Evolutionary conservation across 2,329 filamentous ascomycete genomes (phyloP), one percentile per base, ranked within the genome.

Genomic region (Pseudohalonectria lignicola): DNA sequence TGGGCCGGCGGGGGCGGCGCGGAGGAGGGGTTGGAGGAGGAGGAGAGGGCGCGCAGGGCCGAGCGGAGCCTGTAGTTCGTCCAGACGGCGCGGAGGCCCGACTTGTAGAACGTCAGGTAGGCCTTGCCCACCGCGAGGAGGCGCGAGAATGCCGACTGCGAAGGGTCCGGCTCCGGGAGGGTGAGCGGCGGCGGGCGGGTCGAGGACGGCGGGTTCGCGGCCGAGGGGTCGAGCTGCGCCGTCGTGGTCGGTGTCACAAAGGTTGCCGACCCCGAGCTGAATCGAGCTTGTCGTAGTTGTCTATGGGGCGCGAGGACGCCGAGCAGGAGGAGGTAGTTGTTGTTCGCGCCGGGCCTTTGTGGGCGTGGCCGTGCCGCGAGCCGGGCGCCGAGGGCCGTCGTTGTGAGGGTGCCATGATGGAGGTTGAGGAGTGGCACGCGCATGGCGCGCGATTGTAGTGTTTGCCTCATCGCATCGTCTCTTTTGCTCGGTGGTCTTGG

Each of bases 81-180:
- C 55, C 76, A 78, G 37, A 94, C 78, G 49, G 82, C 77, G 53
- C 79, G 78, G 23, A 94, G 61, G 15, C 88, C 90, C 1, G 76
- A 71, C 61, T 92, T 94, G 76, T 95, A 96, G 71, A 96, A 96
- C 26, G 60, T 60, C 9, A 82, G 57, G 59, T 94, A 94, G 37
- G 82, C 76, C 55, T 82, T 82, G 44, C 86, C 90, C 20, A 79
- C 62, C 31, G 61, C 55, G 51, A 74, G 73, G 44, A 75, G 64
- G 61, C 83, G 74, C 15, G 59, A 57, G 39, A 73, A 53, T 16
- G 62, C 52, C 20, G 62, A 61, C 21, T 70, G 55, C 7, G 59
- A 51, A 16, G 66, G 52, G 15, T 64, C 55, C 38, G 75, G 69
- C 5, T 57, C 54, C 6, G 85, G 85, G 3, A 85, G 63, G 31